These are phyloP conservation scores for Phoenix dactylifera DNA, from an alignment of 176 grass and related monocot genomes.

Conservation along the genomic window DNA sequence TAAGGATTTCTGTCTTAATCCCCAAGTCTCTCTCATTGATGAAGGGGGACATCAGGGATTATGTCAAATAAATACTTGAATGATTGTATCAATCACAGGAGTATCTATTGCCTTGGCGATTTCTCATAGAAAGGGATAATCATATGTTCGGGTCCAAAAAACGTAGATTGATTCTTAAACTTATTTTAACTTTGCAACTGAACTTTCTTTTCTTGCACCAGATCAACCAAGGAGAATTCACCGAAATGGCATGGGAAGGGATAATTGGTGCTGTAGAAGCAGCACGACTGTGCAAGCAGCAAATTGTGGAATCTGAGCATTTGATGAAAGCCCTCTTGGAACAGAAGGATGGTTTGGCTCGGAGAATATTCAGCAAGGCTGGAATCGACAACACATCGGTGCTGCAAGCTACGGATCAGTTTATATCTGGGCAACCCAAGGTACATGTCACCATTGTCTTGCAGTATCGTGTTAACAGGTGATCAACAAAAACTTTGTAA, in stretches of 20 bases:
- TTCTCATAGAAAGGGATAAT: too few relatives aligned
- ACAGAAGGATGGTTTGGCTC: slow-evolving; percentile 88
- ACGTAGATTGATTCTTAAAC: too few relatives aligned
- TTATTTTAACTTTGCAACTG: neutral
- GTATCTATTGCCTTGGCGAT: too few relatives aligned
- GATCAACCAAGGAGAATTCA: slow-evolving; percentile 54
- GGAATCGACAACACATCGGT: slow-evolving; percentile 70
- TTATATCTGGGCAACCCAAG: slow-evolving; percentile 74
- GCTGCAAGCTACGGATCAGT: slow-evolving; percentile 69
- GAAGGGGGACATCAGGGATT: too few relatives aligned
- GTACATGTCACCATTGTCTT: slow-evolving; percentile 17
- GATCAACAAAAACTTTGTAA: neutral
- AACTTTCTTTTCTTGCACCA: slow-evolving; percentile 15
- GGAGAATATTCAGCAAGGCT: slow-evolving; percentile 82
- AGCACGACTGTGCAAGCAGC: slow-evolving; percentile 61
- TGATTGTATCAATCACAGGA: too few relatives aligned
- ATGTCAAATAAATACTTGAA: too few relatives aligned
- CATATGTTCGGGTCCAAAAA: too few relatives aligned
- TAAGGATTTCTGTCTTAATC: too few relatives aligned
- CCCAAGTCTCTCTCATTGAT: too few relatives aligned
- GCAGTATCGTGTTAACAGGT: neutral
- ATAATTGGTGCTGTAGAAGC: slow-evolving; percentile 66
- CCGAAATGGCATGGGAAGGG: slow-evolving; percentile 87
- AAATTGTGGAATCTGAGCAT: slow-evolving; percentile 82
- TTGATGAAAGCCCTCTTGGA: slow-evolving; percentile 93